Percentiles rank a stretch among this genome's conserved stretches.
Evolutionary conservation across 2,329 filamentous ascomycete genomes (phyloP).

Genomic region (Graphilbum fragrans): DNA sequence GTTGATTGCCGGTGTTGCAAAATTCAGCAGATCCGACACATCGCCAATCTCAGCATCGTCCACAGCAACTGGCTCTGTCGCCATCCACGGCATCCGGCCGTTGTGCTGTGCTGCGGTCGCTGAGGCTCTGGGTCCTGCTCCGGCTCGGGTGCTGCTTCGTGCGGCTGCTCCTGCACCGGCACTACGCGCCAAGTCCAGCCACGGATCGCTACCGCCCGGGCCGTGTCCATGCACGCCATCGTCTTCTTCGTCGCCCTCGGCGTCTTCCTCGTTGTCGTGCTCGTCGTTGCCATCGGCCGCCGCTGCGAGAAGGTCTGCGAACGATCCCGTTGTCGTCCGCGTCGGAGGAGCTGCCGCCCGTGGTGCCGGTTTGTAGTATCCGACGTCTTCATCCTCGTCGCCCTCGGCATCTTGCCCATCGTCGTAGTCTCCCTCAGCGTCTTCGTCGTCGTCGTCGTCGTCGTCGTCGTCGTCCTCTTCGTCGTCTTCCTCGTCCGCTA

Average conservation of each 20-base stretch:
- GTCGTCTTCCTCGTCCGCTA: constrained; percentile 23
- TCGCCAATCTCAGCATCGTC: constrained; percentile 26
- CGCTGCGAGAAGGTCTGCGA: too few species aligned
- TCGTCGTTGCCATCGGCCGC: constrained; percentile 9
- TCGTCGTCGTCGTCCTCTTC: constrained; percentile 26
- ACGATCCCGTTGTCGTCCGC: too few species aligned
- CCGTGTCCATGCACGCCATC: constrained; percentile 16
- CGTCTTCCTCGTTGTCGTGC: constrained; percentile 24
- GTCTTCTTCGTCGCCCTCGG: constrained; percentile 25
- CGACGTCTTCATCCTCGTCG: constrained; percentile 17
- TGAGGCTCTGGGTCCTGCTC: background rate
- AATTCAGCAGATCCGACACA: constrained; percentile 39
- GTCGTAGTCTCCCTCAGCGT: constrained; percentile 27
- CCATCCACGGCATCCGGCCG: constrained; percentile 7
- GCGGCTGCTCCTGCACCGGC: constrained; percentile 1
- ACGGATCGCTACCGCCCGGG: constrained; percentile 5
- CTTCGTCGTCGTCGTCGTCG: constrained; percentile 24
- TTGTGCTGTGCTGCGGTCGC: background rate
- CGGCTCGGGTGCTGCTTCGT: background rate
- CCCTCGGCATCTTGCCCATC: constrained; percentile 6
- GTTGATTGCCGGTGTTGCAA: constrained; percentile 39
- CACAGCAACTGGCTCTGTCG: background rate
- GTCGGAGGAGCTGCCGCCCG: constrained; percentile 20
- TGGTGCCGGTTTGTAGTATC: background rate
- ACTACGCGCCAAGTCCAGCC: constrained; percentile 8